Conservation (phyloP, 305 asterid species). For the Fraxinus nigra region DNA sequence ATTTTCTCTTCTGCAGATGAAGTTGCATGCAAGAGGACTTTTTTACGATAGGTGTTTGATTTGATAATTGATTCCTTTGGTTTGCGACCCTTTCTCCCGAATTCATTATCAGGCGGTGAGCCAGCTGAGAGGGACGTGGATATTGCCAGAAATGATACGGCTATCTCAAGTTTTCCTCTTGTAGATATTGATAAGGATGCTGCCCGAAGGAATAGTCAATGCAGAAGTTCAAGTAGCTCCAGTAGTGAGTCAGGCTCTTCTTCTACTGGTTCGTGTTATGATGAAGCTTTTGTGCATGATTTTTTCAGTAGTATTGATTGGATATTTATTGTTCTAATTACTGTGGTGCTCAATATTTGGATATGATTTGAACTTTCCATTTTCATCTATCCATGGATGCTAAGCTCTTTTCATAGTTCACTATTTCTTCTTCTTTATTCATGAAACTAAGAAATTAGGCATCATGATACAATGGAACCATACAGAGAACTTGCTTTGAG, state of each 20-base stretch:
- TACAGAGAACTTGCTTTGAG: not conserved
- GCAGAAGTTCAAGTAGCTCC: slow-evolving; percentile 59
- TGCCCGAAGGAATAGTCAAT: slow-evolving; percentile 37
- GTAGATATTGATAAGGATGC: slow-evolving; percentile 37
- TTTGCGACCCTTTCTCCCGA: not conserved
- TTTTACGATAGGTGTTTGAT: not conserved
- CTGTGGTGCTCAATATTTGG: not conserved
- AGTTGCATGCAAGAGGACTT: not conserved
- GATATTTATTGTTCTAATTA: not conserved
- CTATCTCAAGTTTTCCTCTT: slow-evolving; percentile 49
- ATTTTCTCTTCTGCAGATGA: slow-evolving; percentile 6
- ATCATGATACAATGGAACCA: not conserved
- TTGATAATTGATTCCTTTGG: not conserved
- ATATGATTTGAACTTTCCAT: not conserved
- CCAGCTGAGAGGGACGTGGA: slow-evolving; percentile 62
- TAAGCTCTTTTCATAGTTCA: not conserved
- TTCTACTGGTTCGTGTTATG: slow-evolving; percentile 43
- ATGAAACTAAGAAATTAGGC: not conserved
- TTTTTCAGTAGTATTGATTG: not conserved
- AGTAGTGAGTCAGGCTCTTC: slow-evolving; percentile 60
- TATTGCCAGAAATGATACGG: slow-evolving; percentile 61
- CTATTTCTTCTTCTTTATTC: not conserved
- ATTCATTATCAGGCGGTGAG: slow-evolving; percentile 41
- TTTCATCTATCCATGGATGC: not conserved
- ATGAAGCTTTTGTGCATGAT: slow-evolving; percentile 4